Conservation (phyloP, 768 basidiomycete genomes). For the Russula foetens region DNA sequence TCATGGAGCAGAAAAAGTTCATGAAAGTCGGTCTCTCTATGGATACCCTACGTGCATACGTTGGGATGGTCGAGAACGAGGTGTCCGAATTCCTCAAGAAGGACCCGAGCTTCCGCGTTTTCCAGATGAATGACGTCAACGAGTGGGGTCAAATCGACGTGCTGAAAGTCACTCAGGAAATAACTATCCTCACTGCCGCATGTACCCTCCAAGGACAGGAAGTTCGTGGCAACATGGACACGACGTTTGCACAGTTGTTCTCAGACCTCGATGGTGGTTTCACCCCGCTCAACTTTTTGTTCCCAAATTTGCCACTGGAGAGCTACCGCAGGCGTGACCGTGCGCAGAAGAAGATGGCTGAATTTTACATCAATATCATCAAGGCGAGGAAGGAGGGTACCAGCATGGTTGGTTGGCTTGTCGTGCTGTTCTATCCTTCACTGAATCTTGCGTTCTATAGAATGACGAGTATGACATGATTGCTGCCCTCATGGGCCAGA, state of each 20-base stretch:
- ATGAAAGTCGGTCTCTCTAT: slow-evolving; percentile 92
- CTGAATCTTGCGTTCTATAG: slow-evolving; percentile 18
- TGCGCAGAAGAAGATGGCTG: slow-evolving; percentile 89
- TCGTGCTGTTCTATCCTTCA: background rate
- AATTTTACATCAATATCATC: slow-evolving; percentile 88
- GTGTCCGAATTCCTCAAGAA: slow-evolving; percentile 55
- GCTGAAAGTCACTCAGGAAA: slow-evolving; percentile 66
- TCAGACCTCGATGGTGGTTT: slow-evolving; percentile 93
- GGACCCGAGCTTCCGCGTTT: slow-evolving; percentile 55
- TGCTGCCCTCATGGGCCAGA: slow-evolving; percentile 72
- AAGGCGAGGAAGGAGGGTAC: slow-evolving; percentile 53
- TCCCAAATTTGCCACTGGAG: slow-evolving; percentile 86
- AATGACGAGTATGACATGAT: slow-evolving; percentile 89
- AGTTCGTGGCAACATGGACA: slow-evolving; percentile 71
- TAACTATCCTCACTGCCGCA: slow-evolving; percentile 92
- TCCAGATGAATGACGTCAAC: slow-evolving; percentile 56
- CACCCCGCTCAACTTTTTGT: slow-evolving; percentile 91
- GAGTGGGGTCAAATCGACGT: slow-evolving; percentile 77
- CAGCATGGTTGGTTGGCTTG: slow-evolving; percentile 29
- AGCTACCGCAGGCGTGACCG: slow-evolving; percentile 84
- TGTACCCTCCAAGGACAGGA: slow-evolving; percentile 91
- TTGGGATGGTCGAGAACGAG: slow-evolving; percentile 39
- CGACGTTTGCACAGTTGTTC: slow-evolving; percentile 77
- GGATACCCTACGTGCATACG: slow-evolving; percentile 84
- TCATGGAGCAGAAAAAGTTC: slow-evolving; percentile 99